These are phyloP conservation scores for Fusarium metavorans DNA, from an alignment of 2,329 filamentous ascomycete species.

Conservation along the genomic window DNA sequence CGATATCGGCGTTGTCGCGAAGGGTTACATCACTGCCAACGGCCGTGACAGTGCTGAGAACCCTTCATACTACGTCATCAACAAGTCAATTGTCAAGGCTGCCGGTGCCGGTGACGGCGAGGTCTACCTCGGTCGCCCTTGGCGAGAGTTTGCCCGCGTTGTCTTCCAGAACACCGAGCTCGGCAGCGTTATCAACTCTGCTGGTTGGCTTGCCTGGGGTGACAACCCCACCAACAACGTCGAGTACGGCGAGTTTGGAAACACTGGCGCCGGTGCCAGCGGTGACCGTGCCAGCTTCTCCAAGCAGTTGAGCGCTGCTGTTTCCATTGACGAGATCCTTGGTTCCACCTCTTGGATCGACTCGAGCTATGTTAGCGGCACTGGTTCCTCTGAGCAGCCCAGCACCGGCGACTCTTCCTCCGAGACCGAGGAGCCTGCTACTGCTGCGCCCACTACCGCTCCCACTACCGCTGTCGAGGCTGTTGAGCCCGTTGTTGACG, in stretches of 20 bases:
- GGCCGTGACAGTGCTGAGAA: conserved; percentile 52
- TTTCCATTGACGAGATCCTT: conserved; percentile 19
- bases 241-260: conserved; percentile 68
- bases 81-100: conserved; percentile 52
- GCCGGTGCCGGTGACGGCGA: conserved; percentile 45
- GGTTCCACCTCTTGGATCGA: conserved; percentile 28
- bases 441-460: neutral
- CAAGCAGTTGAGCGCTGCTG: conserved; percentile 43
- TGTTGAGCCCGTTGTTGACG: neutral
- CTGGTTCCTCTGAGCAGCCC: neutral
- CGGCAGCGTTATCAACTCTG: conserved; percentile 48
- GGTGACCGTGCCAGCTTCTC: conserved; percentile 63
- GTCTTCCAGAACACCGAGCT: conserved; percentile 63
- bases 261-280: conserved; percentile 66
- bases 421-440: neutral
- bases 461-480: neutral
- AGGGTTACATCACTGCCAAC: conserved; percentile 55
- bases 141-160: conserved; percentile 59
- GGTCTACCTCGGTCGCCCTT: conserved; percentile 61
- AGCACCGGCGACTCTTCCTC: neutral
- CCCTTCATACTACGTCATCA: conserved; percentile 58
- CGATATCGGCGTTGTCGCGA: conserved; percentile 52
- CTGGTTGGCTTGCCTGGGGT: conserved; percentile 69
- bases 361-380: conserved; percentile 13
- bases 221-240: conserved; percentile 63